These are phyloP conservation scores for Aspergillus haitiensis DNA, from an alignment of 495 filamentous ascomycete genomes.

Conservation along the genomic window DNA sequence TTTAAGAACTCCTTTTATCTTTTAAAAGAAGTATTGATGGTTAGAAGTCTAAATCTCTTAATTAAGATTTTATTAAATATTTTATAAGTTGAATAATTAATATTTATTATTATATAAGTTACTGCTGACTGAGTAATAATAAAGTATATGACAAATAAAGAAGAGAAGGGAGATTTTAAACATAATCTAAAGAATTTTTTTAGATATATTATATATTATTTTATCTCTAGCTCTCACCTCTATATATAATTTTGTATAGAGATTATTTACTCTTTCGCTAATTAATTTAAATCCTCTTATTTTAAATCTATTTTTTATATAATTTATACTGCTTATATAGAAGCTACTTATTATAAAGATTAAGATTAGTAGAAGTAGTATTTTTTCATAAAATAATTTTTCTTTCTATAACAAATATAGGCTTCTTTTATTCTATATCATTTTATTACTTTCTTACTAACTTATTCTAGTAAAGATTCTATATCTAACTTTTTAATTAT, in stretches of 20 bases:
- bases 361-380: background rate
- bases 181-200: background rate
- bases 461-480: background rate
- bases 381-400: background rate
- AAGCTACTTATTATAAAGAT: too few species aligned
- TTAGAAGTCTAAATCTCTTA: background rate
- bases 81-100: conserved; percentile 3
- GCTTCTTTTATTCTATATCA: background rate
- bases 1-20: background rate
- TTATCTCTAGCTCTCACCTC: too few species aligned
- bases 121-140: background rate
- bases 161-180: background rate
- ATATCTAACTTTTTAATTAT: background rate
- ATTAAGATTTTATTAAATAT: conserved; percentile 5
- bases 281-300: too few species aligned
- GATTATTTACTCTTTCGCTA: too few species aligned
- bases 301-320: too few species aligned
- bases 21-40: background rate
- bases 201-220: background rate
- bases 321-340: too few species aligned
- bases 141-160: background rate
- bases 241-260: too few species aligned
- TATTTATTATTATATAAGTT: background rate
- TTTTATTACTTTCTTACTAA: background rate
- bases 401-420: background rate